Percentiles rank a stretch among this genome's conserved stretches.
These are phyloP conservation scores for Marasmius tenuissimus DNA, from an alignment of 1,284 basidiomycete species.

Conservation along the genomic window DNA sequence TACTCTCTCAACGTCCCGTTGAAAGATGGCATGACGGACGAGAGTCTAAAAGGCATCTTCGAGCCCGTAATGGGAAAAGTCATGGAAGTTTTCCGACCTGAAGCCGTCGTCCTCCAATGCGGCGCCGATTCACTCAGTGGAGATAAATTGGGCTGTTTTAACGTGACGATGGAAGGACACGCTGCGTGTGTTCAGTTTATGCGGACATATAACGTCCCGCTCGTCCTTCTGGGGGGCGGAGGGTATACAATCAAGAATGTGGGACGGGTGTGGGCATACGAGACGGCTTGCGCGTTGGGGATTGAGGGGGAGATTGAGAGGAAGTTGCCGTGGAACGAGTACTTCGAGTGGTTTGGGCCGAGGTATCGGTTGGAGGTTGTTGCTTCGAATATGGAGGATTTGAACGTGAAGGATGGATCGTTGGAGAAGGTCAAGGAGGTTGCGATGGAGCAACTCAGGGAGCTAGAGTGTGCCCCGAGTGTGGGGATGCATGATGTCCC, in stretches of 20 bases:
- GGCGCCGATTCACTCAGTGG: constrained; percentile 95
- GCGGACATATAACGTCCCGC: constrained; percentile 81
- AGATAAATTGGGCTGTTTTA: constrained; percentile 97
- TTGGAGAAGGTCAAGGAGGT: constrained; percentile 79
- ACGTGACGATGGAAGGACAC: constrained; percentile 93
- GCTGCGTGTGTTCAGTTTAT: constrained; percentile 90
- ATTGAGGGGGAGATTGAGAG: constrained; percentile 77
- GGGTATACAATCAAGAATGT: constrained; percentile 98
- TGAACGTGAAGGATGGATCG: constrained; percentile 65
- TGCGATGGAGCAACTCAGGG: constrained; percentile 80
- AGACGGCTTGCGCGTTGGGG: constrained; percentile 92
- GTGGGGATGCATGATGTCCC: constrained; percentile 88
- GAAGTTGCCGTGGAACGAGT: constrained; percentile 92
- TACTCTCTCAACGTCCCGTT: constrained; percentile 95
- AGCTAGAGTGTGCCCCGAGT: constrained; percentile 82
- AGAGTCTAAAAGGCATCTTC: constrained; percentile 81
- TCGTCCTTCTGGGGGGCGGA: constrained; percentile 93
- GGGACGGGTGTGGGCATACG: constrained; percentile 93
- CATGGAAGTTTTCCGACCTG: constrained; percentile 88
- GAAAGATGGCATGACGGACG: constrained; percentile 92
- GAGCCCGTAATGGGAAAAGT: constrained; percentile 88
- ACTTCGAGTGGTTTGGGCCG: constrained; percentile 98
- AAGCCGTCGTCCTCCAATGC: constrained; percentile 92
- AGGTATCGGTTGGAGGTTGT: constrained; percentile 92
- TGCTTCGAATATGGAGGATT: constrained; percentile 55